Evolutionary conservation across 352 stramenopile species (phyloP), one percentile per base, ranked within the genome.

Genomic region (Phytopythium chamaehyphon): DNA sequence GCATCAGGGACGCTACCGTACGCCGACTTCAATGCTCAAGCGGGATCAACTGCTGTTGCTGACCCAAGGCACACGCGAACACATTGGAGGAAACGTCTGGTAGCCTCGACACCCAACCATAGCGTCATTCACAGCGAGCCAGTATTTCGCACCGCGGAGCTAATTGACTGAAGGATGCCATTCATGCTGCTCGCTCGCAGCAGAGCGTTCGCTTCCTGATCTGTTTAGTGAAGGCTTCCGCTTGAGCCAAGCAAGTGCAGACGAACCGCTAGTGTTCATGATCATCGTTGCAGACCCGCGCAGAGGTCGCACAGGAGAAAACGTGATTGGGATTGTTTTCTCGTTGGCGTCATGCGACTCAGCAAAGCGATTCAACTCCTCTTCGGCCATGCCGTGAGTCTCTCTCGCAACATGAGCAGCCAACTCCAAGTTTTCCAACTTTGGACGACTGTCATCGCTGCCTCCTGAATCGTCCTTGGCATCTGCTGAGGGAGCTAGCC

Each of bases 291-390:
- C 45, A 10, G 45, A n/a, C 2, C 45, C 28, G 4, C 45, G n/a
- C 2, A 33, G 10, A 6, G 28, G 55, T 0, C 54, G 57, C 24
- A 65, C 16, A 4, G 67, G 70, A n/a, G 73, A 86, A 0, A 88
- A 47, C 15, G 69, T 55, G 42, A 88, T 85, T 6, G 76, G 76
- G 40, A 90, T 90, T 3, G 61, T 69, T 33, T 81, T 86, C 24
- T 69, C 76, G 35, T 78, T 82, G 11, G 62, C 66, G 50, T 83
- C 65, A 49, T 88, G 76, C 6, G 76, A 83, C 23, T 78, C 74
- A 6, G 76, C 79, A 35, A 90, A 90, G 6, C 69, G 76, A 26
- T 83, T 55, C 8, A 84, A 64, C 51, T 83, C 69, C 11, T 67
- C 60, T 33, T 73, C 66, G 5, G 62, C 81, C 9, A 66, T 73